phyloP scores from a whole-genome alignment of 169 alveolate species.

The Hepatocystis sp. region DNA sequence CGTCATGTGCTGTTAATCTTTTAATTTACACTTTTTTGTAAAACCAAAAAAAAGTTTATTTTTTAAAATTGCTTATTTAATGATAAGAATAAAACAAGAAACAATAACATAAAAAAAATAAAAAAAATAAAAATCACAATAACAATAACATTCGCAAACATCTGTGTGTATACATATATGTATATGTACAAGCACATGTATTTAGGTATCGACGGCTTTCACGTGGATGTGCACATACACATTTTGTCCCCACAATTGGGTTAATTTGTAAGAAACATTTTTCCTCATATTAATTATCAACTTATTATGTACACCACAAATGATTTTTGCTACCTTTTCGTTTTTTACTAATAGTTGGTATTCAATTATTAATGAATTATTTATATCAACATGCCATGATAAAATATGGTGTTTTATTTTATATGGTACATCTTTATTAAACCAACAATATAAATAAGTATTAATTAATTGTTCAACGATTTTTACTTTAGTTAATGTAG shows the following conservation, averaged over 20 bases:
- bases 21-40: no score
- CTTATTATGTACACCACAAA: conserved; percentile 84
- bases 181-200: conserved; percentile 6
- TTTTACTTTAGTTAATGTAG: conserved; percentile 85
- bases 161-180: conserved; percentile 9
- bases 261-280: conserved; percentile 84
- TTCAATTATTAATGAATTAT: conserved; percentile 81
- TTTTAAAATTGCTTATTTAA: no score
- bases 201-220: conserved; percentile 65
- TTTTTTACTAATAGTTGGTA: conserved; percentile 61
- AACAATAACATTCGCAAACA: no score
- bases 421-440: conserved; percentile 88
- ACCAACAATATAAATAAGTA: conserved; percentile 87
- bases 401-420: conserved; percentile 81
- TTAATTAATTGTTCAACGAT: conserved; percentile 85
- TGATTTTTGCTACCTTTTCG: conserved; percentile 81
- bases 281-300: conserved; percentile 81
- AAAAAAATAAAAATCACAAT: no score
- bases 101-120: no score
- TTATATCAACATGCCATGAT: conserved; percentile 82
- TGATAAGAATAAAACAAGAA: no score
- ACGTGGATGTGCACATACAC: conserved; percentile 83
- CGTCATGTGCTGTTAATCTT: no score
- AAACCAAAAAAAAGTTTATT: no score
- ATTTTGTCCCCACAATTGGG: conserved; percentile 82